These are phyloP conservation scores for Hirschioporus abietinus DNA, from an alignment of 768 basidiomycete genomes.

Conservation along the genomic window DNA sequence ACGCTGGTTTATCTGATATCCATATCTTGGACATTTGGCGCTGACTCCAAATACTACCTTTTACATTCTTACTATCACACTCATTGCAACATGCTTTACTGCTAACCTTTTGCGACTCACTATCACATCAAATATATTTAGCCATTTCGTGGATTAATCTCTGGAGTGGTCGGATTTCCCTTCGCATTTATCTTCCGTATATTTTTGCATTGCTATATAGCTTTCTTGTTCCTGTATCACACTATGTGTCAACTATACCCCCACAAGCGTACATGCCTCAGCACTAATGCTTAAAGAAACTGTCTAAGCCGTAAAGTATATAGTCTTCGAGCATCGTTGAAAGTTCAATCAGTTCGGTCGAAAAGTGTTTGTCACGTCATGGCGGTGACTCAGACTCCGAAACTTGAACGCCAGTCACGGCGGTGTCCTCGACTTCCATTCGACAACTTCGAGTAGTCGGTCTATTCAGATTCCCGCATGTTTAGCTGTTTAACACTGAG, in stretches of 20 bases:
- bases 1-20: not conserved
- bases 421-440: too few species aligned
- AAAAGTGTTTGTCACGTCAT: too few species aligned
- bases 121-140: not conserved
- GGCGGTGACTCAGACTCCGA: too few species aligned
- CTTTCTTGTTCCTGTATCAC: not conserved
- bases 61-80: not conserved
- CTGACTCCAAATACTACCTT: not conserved
- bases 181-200: not conserved
- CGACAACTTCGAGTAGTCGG: too few species aligned
- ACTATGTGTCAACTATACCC: not conserved
- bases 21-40: not conserved
- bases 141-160: slow-evolving; percentile 1
- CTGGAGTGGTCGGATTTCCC: not conserved
- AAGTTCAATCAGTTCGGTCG: too few species aligned
- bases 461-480: too few species aligned
- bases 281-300: not conserved
- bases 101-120: not conserved
- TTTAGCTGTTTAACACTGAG: too few species aligned
- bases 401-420: too few species aligned
- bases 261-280: not conserved
- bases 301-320: not conserved
- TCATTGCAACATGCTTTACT: not conserved
- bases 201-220: not conserved
- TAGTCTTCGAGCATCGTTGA: too few species aligned